phyloP scores from a whole-genome alignment of 306 rosid species.

The Dryas octopetala region DNA sequence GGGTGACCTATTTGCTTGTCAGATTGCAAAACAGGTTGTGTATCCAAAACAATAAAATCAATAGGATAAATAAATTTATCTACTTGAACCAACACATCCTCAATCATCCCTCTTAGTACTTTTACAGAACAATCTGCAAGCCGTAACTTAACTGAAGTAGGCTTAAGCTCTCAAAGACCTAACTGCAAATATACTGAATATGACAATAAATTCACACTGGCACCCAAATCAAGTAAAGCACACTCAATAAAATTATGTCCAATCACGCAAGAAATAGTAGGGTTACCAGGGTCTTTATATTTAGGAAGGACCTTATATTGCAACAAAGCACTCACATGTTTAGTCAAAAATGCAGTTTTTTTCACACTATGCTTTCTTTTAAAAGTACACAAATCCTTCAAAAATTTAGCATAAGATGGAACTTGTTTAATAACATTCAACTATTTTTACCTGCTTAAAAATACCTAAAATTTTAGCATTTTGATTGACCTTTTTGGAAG shows the following conservation, averaged over 20 bases:
- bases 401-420: background rate
- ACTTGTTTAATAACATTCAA: background rate
- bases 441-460: no score
- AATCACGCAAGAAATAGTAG: background rate
- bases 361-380: background rate
- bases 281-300: background rate
- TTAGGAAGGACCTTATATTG: background rate
- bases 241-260: background rate
- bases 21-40: background rate
- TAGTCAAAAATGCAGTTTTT: background rate
- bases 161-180: background rate
- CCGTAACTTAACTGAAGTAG: background rate
- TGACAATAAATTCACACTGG: background rate
- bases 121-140: background rate
- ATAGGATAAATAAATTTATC: background rate
- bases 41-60: background rate
- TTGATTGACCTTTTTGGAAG: no score
- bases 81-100: conserved; percentile 1
- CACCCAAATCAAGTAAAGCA: conserved; percentile 10
- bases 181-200: background rate
- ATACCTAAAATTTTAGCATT: background rate
- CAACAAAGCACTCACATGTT: background rate
- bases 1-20: background rate
- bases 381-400: background rate
- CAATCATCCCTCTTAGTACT: background rate